phyloP scores from a whole-genome alignment of 2,329 filamentous ascomycete genomes.

The Diplodia corticola region DNA sequence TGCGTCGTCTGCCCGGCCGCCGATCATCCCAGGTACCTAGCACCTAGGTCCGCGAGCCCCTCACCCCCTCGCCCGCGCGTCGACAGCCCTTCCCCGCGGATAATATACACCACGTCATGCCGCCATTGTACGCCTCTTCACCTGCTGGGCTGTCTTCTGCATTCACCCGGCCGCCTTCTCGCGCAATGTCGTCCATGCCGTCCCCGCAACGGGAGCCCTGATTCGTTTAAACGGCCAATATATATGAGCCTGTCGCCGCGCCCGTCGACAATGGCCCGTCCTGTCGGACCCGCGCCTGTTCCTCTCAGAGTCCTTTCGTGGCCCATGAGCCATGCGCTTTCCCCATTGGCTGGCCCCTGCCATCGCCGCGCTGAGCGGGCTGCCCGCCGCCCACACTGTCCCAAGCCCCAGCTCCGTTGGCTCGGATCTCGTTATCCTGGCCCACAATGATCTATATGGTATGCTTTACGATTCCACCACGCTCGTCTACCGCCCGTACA shows the following conservation, averaged over 20 bases:
- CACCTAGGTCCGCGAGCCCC: background rate
- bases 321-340: conserved; percentile 1
- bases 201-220: too few relatives aligned
- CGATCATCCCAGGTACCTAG: background rate
- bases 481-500: background rate
- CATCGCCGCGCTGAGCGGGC: background rate
- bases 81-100: conserved; percentile 10
- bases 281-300: conserved; percentile 1
- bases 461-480: background rate
- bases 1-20: background rate
- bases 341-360: background rate
- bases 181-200: background rate
- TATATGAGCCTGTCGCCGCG: background rate
- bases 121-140: background rate
- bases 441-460: conserved; percentile 28
- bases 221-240: too few relatives aligned
- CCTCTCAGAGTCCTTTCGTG: background rate
- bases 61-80: conserved; percentile 17
- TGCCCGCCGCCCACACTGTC: conserved; percentile 23
- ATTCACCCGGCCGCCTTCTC: background rate
- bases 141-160: background rate
- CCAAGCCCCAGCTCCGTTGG: conserved; percentile 31
- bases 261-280: background rate
- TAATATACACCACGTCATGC: conserved; percentile 18
- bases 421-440: conserved; percentile 31